Conservation (phyloP, 1,284 basidiomycete genomes). For the Cryptococcus neoformans region DNA sequence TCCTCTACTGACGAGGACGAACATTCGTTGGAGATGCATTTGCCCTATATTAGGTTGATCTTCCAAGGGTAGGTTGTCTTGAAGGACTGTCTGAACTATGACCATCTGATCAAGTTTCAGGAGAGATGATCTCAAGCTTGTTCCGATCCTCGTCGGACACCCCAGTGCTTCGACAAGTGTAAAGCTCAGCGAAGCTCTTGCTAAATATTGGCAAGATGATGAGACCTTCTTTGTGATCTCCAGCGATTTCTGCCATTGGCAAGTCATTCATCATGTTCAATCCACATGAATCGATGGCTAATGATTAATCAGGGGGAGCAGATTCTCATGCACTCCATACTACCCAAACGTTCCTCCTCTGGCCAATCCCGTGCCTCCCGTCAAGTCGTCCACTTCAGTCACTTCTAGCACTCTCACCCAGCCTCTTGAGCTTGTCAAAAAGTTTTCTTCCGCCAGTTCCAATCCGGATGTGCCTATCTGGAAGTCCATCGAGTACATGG, state of each 20-base stretch:
- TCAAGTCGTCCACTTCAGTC: constrained; percentile 39
- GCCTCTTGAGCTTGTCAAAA: constrained; percentile 21
- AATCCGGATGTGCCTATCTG: constrained; percentile 70
- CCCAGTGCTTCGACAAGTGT: constrained; percentile 63
- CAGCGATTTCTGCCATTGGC: constrained; percentile 99
- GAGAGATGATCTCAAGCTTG: constrained; percentile 63
- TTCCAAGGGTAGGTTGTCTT: constrained; percentile 64
- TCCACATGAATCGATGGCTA: background rate
- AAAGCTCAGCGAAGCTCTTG: constrained; percentile 66
- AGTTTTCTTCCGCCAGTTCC: constrained; percentile 57
- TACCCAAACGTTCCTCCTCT: constrained; percentile 62
- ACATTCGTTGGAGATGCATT: constrained; percentile 97
- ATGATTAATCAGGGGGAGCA: constrained; percentile 64
- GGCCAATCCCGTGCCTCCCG: constrained; percentile 53
- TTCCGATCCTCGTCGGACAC: constrained; percentile 89
- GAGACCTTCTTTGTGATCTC: constrained; percentile 88
- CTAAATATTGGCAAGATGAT: constrained; percentile 70
- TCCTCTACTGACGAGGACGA: constrained; percentile 80
- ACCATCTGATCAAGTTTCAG: constrained; percentile 38
- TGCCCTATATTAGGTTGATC: constrained; percentile 85
- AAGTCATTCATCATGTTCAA: constrained; percentile 24
- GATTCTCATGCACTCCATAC: constrained; percentile 90
- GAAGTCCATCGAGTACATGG: constrained; percentile 52
- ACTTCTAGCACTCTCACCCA: constrained; percentile 32
- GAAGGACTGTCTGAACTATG: background rate